Evolutionary conservation across 2,329 filamentous ascomycete species (phyloP).

Genomic region (Endothia cerciana): DNA sequence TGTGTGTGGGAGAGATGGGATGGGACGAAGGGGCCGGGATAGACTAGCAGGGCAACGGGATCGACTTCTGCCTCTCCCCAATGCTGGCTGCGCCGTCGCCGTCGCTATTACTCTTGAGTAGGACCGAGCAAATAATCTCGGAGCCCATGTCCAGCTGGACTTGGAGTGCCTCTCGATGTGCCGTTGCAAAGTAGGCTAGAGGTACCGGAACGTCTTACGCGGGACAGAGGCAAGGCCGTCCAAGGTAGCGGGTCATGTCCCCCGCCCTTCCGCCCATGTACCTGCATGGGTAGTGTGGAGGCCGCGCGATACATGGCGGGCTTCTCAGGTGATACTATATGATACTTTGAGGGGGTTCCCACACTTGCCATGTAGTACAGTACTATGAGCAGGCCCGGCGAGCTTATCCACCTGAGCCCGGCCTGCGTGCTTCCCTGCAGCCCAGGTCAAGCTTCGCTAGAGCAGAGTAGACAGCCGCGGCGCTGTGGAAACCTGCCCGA

Average conservation of each 20-base stretch:
- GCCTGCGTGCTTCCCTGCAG: slow-evolving; percentile 12
- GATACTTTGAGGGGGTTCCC: not conserved
- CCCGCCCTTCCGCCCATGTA: slow-evolving; percentile 23
- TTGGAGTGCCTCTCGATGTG: not conserved
- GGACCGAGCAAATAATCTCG: slow-evolving; percentile 7
- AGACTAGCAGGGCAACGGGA: slow-evolving; percentile 1
- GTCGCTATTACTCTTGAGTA: not conserved
- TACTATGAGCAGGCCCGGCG: slow-evolving; percentile 16
- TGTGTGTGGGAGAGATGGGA: not conserved
- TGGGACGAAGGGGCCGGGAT: not conserved
- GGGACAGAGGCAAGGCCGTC: slow-evolving; percentile 28
- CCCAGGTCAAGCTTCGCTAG: not conserved
- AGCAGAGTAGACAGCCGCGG: not conserved
- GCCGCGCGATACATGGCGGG: slow-evolving; percentile 5
- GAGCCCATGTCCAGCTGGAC: slow-evolving; percentile 5
- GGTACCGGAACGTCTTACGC: slow-evolving; percentile 29
- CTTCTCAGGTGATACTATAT: slow-evolving; percentile 12
- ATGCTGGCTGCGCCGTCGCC: not conserved
- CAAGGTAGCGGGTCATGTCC: slow-evolving; percentile 27
- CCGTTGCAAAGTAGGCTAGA: slow-evolving; percentile 6
- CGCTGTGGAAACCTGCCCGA: not conserved
- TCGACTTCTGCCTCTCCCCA: slow-evolving; percentile 3
- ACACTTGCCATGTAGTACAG: not conserved
- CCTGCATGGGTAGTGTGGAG: slow-evolving; percentile 23
- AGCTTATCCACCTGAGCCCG: slow-evolving; percentile 21